Percentiles rank a stretch among this genome's conserved stretches.
Evolutionary conservation across 1,284 basidiomycete species (phyloP).

Genomic region (Fomitopsis pinicola): DNA sequence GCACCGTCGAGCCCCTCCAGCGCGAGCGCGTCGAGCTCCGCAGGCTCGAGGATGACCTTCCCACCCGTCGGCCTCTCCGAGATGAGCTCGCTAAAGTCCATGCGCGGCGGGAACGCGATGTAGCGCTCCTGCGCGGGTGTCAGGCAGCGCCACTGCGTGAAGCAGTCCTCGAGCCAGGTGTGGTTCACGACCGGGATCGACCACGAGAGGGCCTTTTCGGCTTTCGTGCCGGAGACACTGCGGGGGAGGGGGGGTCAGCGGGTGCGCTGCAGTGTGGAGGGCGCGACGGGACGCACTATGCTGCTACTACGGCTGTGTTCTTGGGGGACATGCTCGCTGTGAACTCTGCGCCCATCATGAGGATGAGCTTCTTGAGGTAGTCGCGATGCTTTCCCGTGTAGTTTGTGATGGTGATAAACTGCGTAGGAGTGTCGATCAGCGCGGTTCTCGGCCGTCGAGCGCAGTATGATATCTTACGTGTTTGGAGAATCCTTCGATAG

Average conservation of each 20-base stretch:
- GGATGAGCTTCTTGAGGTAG: constrained; percentile 82
- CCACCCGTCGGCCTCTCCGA: constrained; percentile 46
- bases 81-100: constrained; percentile 62
- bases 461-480: constrained; percentile 27
- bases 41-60: constrained; percentile 26
- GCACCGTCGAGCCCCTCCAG: constrained; percentile 15
- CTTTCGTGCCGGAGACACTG: constrained; percentile 70
- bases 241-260: neutral
- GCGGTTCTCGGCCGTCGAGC: too few relatives aligned
- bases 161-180: constrained; percentile 86
- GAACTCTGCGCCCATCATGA: constrained; percentile 72
- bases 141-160: constrained; percentile 70
- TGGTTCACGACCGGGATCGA: constrained; percentile 86
- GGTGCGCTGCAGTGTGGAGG: neutral
- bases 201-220: constrained; percentile 72
- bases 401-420: constrained; percentile 84
- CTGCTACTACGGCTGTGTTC: constrained; percentile 80
- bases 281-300: constrained; percentile 51
- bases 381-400: constrained; percentile 83
- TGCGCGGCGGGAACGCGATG: constrained; percentile 57
- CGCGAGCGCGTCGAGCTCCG: constrained; percentile 25
- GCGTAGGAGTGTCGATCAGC: neutral
- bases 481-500: constrained; percentile 34
- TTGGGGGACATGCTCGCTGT: constrained; percentile 73
- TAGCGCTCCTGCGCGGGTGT: constrained; percentile 61